Conservation (phyloP, 208 protist genomes). For the Porcisia hertigi region DNA sequence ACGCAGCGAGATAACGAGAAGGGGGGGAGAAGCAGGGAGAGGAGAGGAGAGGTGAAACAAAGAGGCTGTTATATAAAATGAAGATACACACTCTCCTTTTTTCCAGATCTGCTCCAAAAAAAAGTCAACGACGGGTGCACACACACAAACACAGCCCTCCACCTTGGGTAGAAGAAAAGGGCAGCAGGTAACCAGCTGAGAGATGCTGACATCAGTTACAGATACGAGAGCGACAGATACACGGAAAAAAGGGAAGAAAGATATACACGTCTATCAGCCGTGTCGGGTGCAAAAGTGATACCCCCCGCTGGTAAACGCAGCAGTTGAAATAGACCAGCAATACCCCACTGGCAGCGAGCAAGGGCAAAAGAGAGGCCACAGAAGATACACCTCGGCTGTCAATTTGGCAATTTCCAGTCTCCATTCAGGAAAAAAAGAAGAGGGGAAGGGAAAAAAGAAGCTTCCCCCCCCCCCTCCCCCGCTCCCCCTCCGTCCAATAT, state of each 20-base stretch:
- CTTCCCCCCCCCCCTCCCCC: too few relatives aligned
- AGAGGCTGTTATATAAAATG: not conserved
- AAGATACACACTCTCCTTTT: not conserved
- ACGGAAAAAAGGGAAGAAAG: not conserved
- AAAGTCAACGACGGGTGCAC: too few relatives aligned
- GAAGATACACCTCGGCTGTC: not conserved
- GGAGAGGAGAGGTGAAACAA: not conserved
- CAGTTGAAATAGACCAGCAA: not conserved
- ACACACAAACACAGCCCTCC: not conserved
- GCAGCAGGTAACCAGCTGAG: not conserved
- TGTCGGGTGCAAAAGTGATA: not conserved
- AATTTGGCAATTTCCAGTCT: not conserved
- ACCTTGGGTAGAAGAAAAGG: not conserved
- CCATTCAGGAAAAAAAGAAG: not conserved
- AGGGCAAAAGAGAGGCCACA: not conserved
- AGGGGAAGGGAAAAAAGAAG: not conserved
- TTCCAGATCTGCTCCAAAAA: not conserved
- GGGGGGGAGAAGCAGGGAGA: not conserved
- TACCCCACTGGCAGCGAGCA: not conserved
- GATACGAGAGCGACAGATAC: not conserved
- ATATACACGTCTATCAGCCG: not conserved
- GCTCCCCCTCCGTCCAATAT: not conserved
- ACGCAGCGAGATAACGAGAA: not conserved
- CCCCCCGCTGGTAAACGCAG: not conserved
- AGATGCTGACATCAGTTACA: not conserved